Base-by-base conservation (phyloP, 768 basidiomycete genomes). In the Russula griseocarnosa region DNA sequence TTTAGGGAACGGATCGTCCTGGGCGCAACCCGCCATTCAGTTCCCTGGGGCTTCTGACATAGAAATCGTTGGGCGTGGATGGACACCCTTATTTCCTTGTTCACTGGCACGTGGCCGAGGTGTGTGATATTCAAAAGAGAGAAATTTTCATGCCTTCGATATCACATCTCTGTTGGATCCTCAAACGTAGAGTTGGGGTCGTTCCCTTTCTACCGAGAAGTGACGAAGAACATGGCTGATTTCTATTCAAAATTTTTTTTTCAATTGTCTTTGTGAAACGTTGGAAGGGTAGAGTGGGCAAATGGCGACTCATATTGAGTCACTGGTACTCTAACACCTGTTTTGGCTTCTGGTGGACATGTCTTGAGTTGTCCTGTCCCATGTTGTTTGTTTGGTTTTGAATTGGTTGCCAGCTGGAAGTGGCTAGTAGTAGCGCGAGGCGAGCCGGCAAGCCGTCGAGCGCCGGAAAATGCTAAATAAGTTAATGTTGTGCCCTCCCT, bases 371-470 rank as follows among this genome's bases (percentile, higher is more conserved):
- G 36, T 14, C 36, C 13, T 13, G 26, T 50, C 34, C 24, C 20
- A 49, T 28, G 24, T 59, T 47, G 38, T 36, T 36, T 34, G 28
- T 30, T 60, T 38, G 59, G 36, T 46, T 44, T 20, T 44, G 40
- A 42, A 18, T 42, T n/a, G n/a, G 51, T 52, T 20, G 50, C 50
- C 42, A 60, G 50, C 50, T 60, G 13, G 36, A 60, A 60, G 20
- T 40, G 51, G 59, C 28, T 60, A 52, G 38, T 44, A 7, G 47
- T 44, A 18, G 47, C 49, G 26, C 26, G 7, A 26, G 11, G 24
- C 44, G 44, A 10, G 44, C 44, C 20, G 8, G 44, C 44, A 24
- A 16, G 24, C 20, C 44, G n/a, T n/a, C 0, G 44, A 46, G 44
- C 44, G 49, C 24, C 24, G 7, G 16, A 46, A 26, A 18, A 7